Conservation (phyloP, 768 basidiomycete genomes). For the Pisolithus sp. region DNA sequence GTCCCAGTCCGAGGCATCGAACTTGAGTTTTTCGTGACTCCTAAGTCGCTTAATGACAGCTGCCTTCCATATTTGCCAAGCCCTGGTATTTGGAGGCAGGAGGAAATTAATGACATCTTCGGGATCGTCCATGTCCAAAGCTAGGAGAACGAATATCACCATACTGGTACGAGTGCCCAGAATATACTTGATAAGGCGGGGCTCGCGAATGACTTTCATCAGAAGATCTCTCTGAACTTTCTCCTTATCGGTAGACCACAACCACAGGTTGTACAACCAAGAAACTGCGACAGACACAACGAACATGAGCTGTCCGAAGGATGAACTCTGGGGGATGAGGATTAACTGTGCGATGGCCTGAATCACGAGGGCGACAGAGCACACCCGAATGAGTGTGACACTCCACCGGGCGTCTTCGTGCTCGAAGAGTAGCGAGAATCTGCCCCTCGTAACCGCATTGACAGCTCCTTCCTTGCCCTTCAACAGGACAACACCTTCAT, state of each 20-base stretch:
- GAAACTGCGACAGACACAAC: slow-evolving; percentile 26
- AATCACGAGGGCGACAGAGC: slow-evolving; percentile 19
- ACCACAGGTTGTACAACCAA: slow-evolving; percentile 27
- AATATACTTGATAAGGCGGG: not conserved
- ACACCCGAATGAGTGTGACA: slow-evolving; percentile 13
- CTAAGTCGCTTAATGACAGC: not conserved
- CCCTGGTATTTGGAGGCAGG: not conserved
- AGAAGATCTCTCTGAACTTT: slow-evolving; percentile 17
- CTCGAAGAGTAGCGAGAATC: slow-evolving; percentile 16
- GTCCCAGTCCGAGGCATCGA: not conserved
- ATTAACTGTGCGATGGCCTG: slow-evolving; percentile 28
- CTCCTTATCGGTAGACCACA: slow-evolving; percentile 27
- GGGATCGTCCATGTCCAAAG: not conserved
- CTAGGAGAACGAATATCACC: slow-evolving; percentile 1
- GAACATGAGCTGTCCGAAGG: slow-evolving; percentile 33
- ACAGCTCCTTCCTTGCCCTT: slow-evolving; percentile 23
- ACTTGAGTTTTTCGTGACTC: not conserved
- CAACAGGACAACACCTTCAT: slow-evolving; percentile 21
- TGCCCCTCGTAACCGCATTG: slow-evolving; percentile 24
- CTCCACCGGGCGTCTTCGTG: not conserved
- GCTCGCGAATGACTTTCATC: not conserved
- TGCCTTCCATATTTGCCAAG: slow-evolving; percentile 1
- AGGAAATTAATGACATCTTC: not conserved
- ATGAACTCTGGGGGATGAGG: slow-evolving; percentile 25
- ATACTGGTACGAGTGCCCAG: slow-evolving; percentile 1